A percentile compares a stretch with the other conserved stretches of the same genome.
These are phyloP conservation scores for Colletotrichum cuscutae DNA, from an alignment of 2,329 filamentous ascomycete species.

Conservation along the genomic window DNA sequence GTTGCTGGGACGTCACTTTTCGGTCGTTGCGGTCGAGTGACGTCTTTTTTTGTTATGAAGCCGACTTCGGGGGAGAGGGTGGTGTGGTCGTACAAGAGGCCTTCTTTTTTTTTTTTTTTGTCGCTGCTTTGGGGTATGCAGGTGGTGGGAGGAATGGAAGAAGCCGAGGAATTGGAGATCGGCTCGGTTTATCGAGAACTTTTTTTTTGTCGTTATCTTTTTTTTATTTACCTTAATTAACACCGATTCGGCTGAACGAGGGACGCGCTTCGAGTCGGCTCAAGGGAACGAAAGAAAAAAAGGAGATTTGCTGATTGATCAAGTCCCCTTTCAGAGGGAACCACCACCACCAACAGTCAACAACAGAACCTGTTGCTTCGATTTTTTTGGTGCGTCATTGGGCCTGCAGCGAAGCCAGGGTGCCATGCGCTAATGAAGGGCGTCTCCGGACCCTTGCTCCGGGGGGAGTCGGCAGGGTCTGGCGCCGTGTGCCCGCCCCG, in stretches of 20 bases:
- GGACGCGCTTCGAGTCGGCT: constrained; percentile 15
- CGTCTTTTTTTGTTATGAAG: constrained; percentile 9
- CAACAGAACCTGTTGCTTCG: background rate
- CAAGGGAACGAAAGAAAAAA: background rate
- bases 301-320: background rate
- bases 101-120: background rate
- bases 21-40: background rate
- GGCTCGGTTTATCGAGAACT: constrained; percentile 31
- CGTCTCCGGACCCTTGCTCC: constrained; percentile 2
- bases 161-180: constrained; percentile 22
- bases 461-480: constrained; percentile 23
- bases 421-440: constrained; percentile 15
- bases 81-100: background rate
- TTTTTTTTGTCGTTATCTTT: constrained; percentile 7
- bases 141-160: constrained; percentile 1
- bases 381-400: constrained; percentile 29
- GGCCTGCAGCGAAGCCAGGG: constrained; percentile 6
- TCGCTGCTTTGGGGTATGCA: background rate
- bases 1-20: constrained; percentile 8
- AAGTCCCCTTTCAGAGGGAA: background rate
- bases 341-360: background rate
- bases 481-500: constrained; percentile 2
- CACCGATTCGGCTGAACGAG: background rate
- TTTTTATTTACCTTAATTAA: background rate
- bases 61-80: constrained; percentile 18